Conservation (phyloP, 768 basidiomycete genomes). For the Amanita subjunquillea region DNA sequence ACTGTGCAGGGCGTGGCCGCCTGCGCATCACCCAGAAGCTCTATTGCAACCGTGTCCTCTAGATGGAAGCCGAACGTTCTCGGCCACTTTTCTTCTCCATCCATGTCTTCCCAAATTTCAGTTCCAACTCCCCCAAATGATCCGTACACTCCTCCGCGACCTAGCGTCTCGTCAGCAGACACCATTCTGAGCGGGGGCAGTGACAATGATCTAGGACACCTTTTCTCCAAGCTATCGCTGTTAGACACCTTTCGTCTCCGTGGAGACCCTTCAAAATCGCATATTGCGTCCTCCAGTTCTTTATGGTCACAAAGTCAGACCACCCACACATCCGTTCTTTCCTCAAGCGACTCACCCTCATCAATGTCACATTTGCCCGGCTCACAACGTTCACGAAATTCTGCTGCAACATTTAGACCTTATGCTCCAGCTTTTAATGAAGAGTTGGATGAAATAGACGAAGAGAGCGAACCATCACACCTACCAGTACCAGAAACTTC, state of each 20-base stretch:
- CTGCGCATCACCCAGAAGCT: conserved; percentile 8
- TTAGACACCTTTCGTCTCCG: conserved; percentile 30
- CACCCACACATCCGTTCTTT: conserved; percentile 11
- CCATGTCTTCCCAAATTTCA: conserved; percentile 32
- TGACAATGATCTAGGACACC: conserved; percentile 35
- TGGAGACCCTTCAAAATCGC: conserved; percentile 21
- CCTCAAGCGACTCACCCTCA: conserved; percentile 7
- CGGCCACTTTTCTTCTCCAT: conserved; percentile 43
- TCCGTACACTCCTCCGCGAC: conserved; percentile 34
- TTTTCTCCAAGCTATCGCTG: conserved; percentile 26
- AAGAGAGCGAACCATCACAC: conserved; percentile 13
- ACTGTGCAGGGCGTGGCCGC: conserved; percentile 22
- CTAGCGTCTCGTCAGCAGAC: conserved; percentile 51
- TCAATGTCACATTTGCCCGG: not conserved
- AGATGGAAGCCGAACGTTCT: conserved; percentile 59
- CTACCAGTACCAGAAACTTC: not conserved
- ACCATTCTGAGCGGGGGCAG: conserved; percentile 44
- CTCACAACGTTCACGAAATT: conserved; percentile 14
- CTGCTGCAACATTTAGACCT: conserved; percentile 20
- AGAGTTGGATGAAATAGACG: conserved; percentile 15
- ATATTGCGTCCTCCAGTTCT: conserved; percentile 18
- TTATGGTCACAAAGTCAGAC: conserved; percentile 17
- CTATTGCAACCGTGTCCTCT: conserved; percentile 19
- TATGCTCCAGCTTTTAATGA: conserved; percentile 13
- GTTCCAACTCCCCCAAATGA: conserved; percentile 24